Evolutionary conservation across 495 filamentous ascomycete species (phyloP).

Genomic region (Recurvomyces mirabilis): DNA sequence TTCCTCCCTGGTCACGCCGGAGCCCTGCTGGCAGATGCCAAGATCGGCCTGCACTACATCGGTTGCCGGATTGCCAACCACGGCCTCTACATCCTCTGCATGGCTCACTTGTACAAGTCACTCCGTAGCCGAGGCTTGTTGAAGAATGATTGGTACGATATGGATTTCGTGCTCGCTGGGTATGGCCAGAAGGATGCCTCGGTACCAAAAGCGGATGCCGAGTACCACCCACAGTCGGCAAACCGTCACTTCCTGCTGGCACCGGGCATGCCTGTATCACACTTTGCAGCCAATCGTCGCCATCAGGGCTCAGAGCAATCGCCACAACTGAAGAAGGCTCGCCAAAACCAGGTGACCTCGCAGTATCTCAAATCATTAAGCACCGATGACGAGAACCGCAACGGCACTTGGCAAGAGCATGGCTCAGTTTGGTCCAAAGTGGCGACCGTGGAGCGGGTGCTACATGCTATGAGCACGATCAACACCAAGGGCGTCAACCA

Average conservation of each 20-base stretch:
- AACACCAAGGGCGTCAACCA: background rate
- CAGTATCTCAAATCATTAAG: background rate
- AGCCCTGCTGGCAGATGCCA: slow-evolving; percentile 1
- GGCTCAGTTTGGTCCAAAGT: background rate
- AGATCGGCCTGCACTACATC: slow-evolving; percentile 2
- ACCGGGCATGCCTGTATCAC: background rate
- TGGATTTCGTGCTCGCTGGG: slow-evolving; percentile 1
- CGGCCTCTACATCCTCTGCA: background rate
- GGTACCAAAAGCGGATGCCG: background rate
- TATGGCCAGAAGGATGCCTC: slow-evolving; percentile 1
- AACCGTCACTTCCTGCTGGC: background rate
- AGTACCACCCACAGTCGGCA: background rate
- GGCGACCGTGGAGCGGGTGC: slow-evolving; percentile 3
- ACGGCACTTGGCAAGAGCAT: background rate
- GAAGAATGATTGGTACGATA: slow-evolving; percentile 6
- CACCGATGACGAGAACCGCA: background rate
- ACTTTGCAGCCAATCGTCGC: background rate
- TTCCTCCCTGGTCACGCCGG: slow-evolving; percentile 3
- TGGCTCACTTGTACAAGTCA: slow-evolving; percentile 2
- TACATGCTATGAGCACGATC: slow-evolving; percentile 1
- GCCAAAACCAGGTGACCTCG: background rate
- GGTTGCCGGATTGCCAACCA: slow-evolving; percentile 5
- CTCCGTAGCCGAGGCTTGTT: background rate
- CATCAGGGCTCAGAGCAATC: background rate
- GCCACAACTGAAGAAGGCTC: background rate